phyloP scores from a whole-genome alignment of 2,329 filamentous ascomycete species.

The Monosporascus sp. region DNA sequence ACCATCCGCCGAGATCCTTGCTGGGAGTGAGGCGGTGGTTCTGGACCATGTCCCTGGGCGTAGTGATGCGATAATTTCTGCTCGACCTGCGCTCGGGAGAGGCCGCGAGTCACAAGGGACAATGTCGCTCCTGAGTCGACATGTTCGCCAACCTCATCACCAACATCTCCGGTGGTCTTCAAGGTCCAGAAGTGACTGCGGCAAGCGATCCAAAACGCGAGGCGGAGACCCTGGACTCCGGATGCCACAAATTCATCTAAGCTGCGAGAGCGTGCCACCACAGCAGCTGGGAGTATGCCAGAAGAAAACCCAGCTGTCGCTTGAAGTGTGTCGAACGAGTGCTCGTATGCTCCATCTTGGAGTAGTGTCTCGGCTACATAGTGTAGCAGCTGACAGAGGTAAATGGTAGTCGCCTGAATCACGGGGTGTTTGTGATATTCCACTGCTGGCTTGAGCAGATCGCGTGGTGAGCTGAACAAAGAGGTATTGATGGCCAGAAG shows the following conservation, averaged over 20 bases:
- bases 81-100: not conserved
- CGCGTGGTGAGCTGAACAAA: too few relatives aligned
- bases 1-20: not conserved
- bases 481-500: too few relatives aligned
- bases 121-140: not conserved
- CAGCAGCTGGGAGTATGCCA: constrained; percentile 3
- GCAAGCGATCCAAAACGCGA: too few relatives aligned
- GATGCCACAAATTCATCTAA: constrained; percentile 2
- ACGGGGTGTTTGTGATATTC: constrained; percentile 3
- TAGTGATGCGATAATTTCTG: too few relatives aligned
- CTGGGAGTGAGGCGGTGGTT: too few relatives aligned
- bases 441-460: not conserved
- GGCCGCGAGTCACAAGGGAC: constrained; percentile 1
- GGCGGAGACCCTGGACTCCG: too few relatives aligned
- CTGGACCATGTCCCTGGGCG: too few relatives aligned
- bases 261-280: constrained; percentile 2
- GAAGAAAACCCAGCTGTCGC: constrained; percentile 4
- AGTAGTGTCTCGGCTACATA: constrained; percentile 2
- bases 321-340: constrained; percentile 1
- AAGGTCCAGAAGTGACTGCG: too few relatives aligned
- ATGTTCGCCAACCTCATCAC: not conserved
- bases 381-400: constrained; percentile 5
- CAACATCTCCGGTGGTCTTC: not conserved
- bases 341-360: not conserved
- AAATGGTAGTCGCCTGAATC: constrained; percentile 6